A percentile compares a stretch with the other conserved stretches of the same genome.
Evolutionary conservation across 306 rosid genomes (phyloP).

Genomic region (Rosa rugosa): DNA sequence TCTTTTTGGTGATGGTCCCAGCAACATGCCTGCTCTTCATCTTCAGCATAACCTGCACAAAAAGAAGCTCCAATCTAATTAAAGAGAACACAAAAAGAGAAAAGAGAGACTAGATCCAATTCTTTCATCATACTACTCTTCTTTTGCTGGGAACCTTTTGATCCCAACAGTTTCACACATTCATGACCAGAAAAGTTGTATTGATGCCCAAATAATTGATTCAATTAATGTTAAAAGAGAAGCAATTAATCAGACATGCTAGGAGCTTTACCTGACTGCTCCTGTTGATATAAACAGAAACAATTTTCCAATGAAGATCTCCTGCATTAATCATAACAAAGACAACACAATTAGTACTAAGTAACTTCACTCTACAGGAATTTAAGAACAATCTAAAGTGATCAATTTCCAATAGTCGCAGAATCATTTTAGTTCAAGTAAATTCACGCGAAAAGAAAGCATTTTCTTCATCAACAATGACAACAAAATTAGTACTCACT

Average conservation of each 20-base stretch:
- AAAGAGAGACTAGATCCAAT: slow-evolving; percentile 35
- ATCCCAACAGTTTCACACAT: slow-evolving; percentile 35
- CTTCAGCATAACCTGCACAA: slow-evolving; percentile 86
- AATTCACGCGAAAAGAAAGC: background rate
- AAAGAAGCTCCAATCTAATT: slow-evolving; percentile 36
- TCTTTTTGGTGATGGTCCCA: slow-evolving; percentile 99
- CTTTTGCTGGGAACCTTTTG: slow-evolving; percentile 34
- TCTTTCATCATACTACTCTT: slow-evolving; percentile 39
- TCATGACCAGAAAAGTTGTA: slow-evolving; percentile 34
- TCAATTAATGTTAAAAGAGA: background rate
- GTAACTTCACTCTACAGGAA: background rate
- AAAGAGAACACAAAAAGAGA: slow-evolving; percentile 36
- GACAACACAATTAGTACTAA: background rate
- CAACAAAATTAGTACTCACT: background rate
- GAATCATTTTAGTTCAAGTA: background rate
- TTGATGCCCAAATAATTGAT: slow-evolving; percentile 53
- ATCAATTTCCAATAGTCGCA: background rate
- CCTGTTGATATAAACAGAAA: slow-evolving; percentile 78
- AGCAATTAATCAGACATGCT: background rate
- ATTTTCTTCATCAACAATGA: background rate
- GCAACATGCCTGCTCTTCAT: slow-evolving; percentile 99
- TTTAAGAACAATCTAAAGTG: background rate
- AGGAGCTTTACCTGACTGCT: slow-evolving; percentile 62
- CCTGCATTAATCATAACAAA: slow-evolving; percentile 46
- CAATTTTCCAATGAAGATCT: slow-evolving; percentile 96